Evolutionary conservation across 305 asterid species (phyloP).

Genomic region (Fraxinus baroniana): DNA sequence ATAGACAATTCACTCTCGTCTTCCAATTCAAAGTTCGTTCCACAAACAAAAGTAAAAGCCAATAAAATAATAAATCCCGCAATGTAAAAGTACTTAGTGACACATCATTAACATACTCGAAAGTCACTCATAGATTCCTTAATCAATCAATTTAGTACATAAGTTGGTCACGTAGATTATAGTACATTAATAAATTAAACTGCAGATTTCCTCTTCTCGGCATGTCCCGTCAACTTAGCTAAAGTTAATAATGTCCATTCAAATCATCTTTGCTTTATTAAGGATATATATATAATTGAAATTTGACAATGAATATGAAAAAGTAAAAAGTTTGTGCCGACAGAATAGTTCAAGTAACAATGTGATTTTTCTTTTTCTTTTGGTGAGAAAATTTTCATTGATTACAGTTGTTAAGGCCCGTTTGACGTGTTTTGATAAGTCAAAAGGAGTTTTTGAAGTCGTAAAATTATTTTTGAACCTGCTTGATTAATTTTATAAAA

Average conservation of each 20-base stretch:
- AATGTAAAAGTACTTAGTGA: slow-evolving; percentile 3
- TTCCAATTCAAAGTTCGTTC: neutral
- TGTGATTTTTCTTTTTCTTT: neutral
- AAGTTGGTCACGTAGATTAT: neutral
- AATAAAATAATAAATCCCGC: neutral
- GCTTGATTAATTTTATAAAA: too few relatives aligned
- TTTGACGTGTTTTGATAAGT: neutral
- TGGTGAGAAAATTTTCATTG: neutral
- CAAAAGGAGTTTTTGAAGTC: too few relatives aligned
- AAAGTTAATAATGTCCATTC: slow-evolving; percentile 19
- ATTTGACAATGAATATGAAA: neutral
- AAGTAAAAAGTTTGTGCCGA: neutral
- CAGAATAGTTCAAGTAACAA: neutral
- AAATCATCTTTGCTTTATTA: slow-evolving; percentile 14
- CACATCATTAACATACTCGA: neutral
- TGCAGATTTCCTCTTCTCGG: neutral
- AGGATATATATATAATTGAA: neutral
- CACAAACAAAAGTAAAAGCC: neutral
- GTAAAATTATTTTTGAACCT: too few relatives aligned
- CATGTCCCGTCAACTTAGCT: slow-evolving; percentile 10
- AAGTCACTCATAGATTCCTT: neutral
- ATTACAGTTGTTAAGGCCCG: neutral
- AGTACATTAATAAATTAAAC: neutral
- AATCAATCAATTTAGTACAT: neutral
- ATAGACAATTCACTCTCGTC: too few relatives aligned